Conservation (phyloP, 1,284 basidiomycete species). For the Moesziomyces sp. region DNA sequence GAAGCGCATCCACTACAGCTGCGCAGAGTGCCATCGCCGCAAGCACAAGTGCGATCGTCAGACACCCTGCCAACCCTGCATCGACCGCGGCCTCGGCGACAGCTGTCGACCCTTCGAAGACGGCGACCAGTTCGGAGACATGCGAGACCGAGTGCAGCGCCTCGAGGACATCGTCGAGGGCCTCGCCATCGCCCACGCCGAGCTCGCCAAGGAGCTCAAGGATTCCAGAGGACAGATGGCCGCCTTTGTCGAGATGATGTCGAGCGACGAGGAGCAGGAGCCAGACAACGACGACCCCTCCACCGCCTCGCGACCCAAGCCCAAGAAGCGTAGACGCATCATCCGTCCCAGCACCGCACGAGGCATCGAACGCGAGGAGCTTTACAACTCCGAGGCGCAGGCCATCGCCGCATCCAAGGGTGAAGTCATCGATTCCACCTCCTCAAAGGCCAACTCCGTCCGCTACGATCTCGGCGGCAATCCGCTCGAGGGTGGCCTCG, state of each 20-base stretch:
- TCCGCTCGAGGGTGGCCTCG: constrained; percentile 60
- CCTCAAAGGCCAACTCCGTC: constrained; percentile 15
- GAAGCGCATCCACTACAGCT: constrained; percentile 64
- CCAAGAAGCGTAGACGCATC: constrained; percentile 45
- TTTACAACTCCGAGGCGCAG: constrained; percentile 53
- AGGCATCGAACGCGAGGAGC: constrained; percentile 61
- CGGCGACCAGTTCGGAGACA: constrained; percentile 62
- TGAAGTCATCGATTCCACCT: constrained; percentile 44
- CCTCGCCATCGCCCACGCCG: constrained; percentile 58
- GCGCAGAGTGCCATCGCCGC: constrained; percentile 62
- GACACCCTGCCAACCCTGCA: constrained; percentile 61
- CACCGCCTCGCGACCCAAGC: constrained; percentile 21
- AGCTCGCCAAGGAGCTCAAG: constrained; percentile 55
- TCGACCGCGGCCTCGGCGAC: constrained; percentile 61
- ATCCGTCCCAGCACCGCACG: constrained; percentile 45
- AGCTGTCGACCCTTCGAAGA: constrained; percentile 60
- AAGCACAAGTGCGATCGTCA: constrained; percentile 65
- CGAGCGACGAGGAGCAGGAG: constrained; percentile 44
- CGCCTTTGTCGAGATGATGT: constrained; percentile 44
- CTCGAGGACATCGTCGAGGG: constrained; percentile 65
- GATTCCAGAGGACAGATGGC: constrained; percentile 38
- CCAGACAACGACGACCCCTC: constrained; percentile 20
- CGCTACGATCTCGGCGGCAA: constrained; percentile 50
- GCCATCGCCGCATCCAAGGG: constrained; percentile 48
- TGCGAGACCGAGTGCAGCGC: constrained; percentile 58